phyloP scores from a whole-genome alignment of 2,329 filamentous ascomycete genomes.

The Elsinoe arachidis region DNA sequence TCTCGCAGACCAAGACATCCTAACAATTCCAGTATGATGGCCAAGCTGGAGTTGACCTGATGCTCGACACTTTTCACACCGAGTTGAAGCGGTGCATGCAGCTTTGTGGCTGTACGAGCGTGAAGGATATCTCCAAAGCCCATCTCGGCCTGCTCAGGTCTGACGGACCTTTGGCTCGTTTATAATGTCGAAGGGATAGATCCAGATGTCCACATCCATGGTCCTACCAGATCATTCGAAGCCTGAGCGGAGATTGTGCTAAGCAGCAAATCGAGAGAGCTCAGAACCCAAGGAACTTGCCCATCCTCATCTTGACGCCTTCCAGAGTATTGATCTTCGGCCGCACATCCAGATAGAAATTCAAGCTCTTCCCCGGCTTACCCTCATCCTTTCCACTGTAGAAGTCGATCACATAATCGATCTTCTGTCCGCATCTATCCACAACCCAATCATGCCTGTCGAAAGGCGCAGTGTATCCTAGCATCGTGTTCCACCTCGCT shows the following conservation, averaged over 20 bases:
- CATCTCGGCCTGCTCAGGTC: conserved; percentile 24
- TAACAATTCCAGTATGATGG: conserved; percentile 26
- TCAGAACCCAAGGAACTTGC: conserved; percentile 21
- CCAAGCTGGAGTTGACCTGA: conserved; percentile 29
- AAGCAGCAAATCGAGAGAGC: background rate
- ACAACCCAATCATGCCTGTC: conserved; percentile 97
- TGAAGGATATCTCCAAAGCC: conserved; percentile 29
- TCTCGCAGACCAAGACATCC: background rate
- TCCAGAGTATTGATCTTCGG: conserved; percentile 58
- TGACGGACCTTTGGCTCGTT: conserved; percentile 28
- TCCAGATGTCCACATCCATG: background rate
- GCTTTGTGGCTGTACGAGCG: conserved; percentile 27
- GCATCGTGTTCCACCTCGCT: conserved; percentile 69
- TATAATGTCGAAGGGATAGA: conserved; percentile 16
- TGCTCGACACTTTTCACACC: conserved; percentile 9
- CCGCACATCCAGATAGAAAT: conserved; percentile 57
- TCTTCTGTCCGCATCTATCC: conserved; percentile 72
- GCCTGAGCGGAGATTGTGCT: background rate
- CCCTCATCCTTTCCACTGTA: conserved; percentile 62
- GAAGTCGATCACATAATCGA: conserved; percentile 98
- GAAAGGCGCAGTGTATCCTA: conserved; percentile 88
- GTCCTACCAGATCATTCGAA: background rate
- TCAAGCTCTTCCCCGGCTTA: conserved; percentile 40
- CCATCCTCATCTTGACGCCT: conserved; percentile 49
- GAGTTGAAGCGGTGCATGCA: conserved; percentile 30